A percentile compares a stretch with the other conserved stretches of the same genome.
These are phyloP conservation scores for Aleurites moluccanus DNA, from an alignment of 441 rosid genomes.

Conservation along the genomic window DNA sequence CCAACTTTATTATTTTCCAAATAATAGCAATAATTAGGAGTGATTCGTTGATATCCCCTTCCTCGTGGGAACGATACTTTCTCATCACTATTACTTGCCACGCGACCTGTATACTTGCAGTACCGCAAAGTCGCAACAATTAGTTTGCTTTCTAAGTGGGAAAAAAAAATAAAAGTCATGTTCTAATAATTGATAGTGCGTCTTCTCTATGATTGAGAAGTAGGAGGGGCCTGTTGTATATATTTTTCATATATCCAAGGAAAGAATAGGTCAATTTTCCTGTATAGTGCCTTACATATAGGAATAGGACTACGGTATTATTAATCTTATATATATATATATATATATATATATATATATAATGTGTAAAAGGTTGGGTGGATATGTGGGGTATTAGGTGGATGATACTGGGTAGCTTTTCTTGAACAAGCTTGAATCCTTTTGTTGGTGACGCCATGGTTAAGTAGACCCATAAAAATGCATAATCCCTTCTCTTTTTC, in stretches of 20 bases:
- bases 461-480: neutral
- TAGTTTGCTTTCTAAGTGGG: neutral
- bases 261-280: neutral
- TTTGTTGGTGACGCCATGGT: constrained; percentile 40
- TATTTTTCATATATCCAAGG: neutral
- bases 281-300: neutral
- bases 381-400: constrained; percentile 17
- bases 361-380: constrained; percentile 12
- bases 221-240: neutral
- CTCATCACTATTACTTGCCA: no score
- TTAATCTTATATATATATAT: no score
- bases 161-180: neutral
- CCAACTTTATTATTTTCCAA: no score
- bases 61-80: no score
- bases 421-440: constrained; percentile 20
- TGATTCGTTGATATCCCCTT: no score
- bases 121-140: no score
- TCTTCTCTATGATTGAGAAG: neutral
- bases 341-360: neutral
- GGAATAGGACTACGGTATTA: neutral
- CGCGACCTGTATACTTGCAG: no score
- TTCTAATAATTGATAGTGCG: neutral
- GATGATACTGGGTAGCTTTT: constrained; percentile 27
- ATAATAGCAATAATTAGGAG: no score
- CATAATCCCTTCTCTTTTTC: neutral